Conservation (phyloP, 2,329 filamentous ascomycete genomes). For the Trichoderma aggressivum region DNA sequence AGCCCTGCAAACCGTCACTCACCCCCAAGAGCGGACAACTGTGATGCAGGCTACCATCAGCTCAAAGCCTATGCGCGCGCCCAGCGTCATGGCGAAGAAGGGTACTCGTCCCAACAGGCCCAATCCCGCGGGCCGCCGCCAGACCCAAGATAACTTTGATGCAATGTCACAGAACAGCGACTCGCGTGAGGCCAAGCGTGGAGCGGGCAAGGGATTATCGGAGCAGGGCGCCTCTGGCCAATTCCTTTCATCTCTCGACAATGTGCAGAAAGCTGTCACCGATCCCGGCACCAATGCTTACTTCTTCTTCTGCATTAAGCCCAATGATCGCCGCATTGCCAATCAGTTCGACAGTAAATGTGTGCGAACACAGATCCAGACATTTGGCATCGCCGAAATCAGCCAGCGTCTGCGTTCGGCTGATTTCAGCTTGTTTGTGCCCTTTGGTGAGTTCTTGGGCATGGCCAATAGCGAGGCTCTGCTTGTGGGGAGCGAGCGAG, state of each 20-base stretch:
- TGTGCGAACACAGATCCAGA: constrained; percentile 89
- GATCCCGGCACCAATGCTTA: constrained; percentile 85
- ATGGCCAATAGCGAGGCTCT: constrained; percentile 79
- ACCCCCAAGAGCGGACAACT: constrained; percentile 83
- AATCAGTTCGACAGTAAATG: constrained; percentile 99
- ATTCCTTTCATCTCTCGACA: constrained; percentile 84
- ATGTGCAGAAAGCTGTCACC: constrained; percentile 82
- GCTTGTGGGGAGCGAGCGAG: constrained; percentile 85
- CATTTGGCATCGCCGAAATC: constrained; percentile 94
- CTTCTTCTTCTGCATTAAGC: constrained; percentile 95
- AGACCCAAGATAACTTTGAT: constrained; percentile 43
- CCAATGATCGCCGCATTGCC: constrained; percentile 92
- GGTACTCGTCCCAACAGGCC: constrained; percentile 42
- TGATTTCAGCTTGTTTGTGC: constrained; percentile 93
- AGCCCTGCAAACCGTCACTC: constrained; percentile 85
- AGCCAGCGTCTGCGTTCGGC: constrained; percentile 88
- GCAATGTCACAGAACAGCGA: constrained; percentile 51
- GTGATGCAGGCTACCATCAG: constrained; percentile 96
- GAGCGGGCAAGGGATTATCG: constrained; percentile 28
- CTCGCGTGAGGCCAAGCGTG: constrained; percentile 41
- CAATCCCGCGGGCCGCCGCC: constrained; percentile 34
- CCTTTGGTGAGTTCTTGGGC: constrained; percentile 92
- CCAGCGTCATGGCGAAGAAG: constrained; percentile 86
- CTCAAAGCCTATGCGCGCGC: constrained; percentile 88
- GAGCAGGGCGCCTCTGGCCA: constrained; percentile 90